These are phyloP conservation scores for Cercospora janseana DNA, from an alignment of 2,329 filamentous ascomycete species.

Conservation along the genomic window DNA sequence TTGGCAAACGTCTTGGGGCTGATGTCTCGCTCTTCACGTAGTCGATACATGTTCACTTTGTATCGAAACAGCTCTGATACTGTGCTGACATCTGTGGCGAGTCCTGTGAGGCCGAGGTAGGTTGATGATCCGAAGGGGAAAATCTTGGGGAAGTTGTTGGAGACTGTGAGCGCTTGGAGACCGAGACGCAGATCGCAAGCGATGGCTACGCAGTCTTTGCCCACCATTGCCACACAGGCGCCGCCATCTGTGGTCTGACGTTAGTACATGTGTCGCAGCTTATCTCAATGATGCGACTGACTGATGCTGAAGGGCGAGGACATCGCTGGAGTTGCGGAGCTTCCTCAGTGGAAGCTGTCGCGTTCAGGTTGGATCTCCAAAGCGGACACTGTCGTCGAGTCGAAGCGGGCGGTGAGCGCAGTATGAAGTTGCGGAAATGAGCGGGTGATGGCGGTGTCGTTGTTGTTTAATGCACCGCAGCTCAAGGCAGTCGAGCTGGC, in stretches of 20 bases:
- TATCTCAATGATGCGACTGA: conserved; percentile 48
- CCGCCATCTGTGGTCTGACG: conserved; percentile 63
- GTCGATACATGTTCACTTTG: conserved; percentile 99
- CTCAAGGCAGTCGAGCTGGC: conserved; percentile 18
- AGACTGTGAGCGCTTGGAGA: conserved; percentile 92
- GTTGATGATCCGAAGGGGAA: conserved; percentile 90
- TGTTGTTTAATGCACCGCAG: neutral
- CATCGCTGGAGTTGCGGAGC: conserved; percentile 48
- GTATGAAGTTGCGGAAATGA: too few species aligned
- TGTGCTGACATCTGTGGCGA: conserved; percentile 92
- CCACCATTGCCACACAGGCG: conserved; percentile 97
- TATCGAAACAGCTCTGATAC: conserved; percentile 97
- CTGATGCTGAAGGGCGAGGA: conserved; percentile 94
- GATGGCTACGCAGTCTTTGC: conserved; percentile 99
- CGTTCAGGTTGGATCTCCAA: too few species aligned
- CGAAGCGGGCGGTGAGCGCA: neutral
- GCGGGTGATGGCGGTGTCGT: conserved; percentile 2
- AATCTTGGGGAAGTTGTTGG: conserved; percentile 99
- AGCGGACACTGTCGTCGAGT: neutral
- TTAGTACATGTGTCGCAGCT: conserved; percentile 14
- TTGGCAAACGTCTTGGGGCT: conserved; percentile 94
- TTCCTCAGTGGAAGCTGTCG: too few species aligned
- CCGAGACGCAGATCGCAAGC: conserved; percentile 98
- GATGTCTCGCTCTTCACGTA: conserved; percentile 96
- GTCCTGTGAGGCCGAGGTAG: conserved; percentile 91